Evolutionary conservation across 768 basidiomycete species (phyloP).

Genomic region (Antrodiella citrinella): DNA sequence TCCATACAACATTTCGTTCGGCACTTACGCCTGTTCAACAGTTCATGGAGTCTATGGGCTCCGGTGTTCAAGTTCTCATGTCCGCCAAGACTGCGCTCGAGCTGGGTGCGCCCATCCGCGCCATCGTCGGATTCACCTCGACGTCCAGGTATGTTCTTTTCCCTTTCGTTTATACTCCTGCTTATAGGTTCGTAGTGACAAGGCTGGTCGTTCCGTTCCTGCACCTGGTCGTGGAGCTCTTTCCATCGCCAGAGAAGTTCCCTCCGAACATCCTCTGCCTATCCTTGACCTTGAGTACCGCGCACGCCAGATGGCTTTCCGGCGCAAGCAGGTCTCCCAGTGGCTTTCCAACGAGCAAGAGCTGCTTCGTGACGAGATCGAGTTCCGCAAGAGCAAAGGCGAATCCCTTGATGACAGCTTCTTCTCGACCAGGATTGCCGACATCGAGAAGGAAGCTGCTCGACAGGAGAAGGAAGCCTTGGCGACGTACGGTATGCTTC

Average conservation of each 20-base stretch:
- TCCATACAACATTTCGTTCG: too few species aligned
- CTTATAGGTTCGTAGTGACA: constrained; percentile 53
- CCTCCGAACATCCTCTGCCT: constrained; percentile 69
- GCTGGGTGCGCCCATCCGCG: constrained; percentile 89
- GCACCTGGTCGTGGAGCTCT: constrained; percentile 94
- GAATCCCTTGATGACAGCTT: constrained; percentile 55
- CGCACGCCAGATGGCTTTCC: constrained; percentile 90
- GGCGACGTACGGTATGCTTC: constrained; percentile 93
- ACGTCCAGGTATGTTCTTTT: constrained; percentile 73
- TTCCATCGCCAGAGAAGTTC: constrained; percentile 78
- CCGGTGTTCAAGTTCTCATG: constrained; percentile 97
- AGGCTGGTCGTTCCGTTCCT: constrained; percentile 96
- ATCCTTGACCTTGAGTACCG: constrained; percentile 85
- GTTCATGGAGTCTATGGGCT: constrained; percentile 97
- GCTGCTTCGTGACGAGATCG: constrained; percentile 74
- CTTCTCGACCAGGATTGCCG: constrained; percentile 65
- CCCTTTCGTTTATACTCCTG: not conserved
- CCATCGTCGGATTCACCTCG: constrained; percentile 90
- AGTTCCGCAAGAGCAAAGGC: constrained; percentile 46
- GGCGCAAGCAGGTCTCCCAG: constrained; percentile 87
- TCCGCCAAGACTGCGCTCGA: constrained; percentile 92
- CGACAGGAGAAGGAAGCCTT: constrained; percentile 91
- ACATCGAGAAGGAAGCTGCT: constrained; percentile 84
- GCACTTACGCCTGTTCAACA: too few species aligned
- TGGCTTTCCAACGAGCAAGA: constrained; percentile 89